Evolutionary conservation across 2,329 filamentous ascomycete genomes (phyloP).

Genomic region (Phialocephala sp.): DNA sequence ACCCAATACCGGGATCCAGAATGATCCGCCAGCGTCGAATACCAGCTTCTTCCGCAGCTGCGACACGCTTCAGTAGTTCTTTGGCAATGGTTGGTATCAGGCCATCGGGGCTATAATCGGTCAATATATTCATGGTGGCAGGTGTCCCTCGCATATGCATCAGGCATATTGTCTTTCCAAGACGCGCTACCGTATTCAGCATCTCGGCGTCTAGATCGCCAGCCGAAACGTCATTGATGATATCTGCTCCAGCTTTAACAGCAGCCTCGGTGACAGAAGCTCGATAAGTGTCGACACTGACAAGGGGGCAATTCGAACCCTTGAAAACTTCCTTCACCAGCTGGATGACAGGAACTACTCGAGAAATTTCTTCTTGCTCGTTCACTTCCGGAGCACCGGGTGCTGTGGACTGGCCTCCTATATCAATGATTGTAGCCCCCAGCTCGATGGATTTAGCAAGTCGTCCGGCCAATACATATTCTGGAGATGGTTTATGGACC

Average conservation of each 20-base stretch:
- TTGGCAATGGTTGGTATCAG: constrained; percentile 59
- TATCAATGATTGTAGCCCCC: constrained; percentile 71
- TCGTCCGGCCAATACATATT: background rate
- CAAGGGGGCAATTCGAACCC: constrained; percentile 45
- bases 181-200: constrained; percentile 77
- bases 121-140: constrained; percentile 64
- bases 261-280: constrained; percentile 80
- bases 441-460: background rate
- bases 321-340: constrained; percentile 57
- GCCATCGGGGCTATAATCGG: constrained; percentile 58
- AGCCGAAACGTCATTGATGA: constrained; percentile 93
- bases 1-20: constrained; percentile 91
- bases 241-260: constrained; percentile 79
- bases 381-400: constrained; percentile 74
- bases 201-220: constrained; percentile 80
- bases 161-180: constrained; percentile 78
- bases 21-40: constrained; percentile 93
- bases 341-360: constrained; percentile 80
- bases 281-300: constrained; percentile 94
- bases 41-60: constrained; percentile 78
- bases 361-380: constrained; percentile 74
- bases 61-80: constrained; percentile 67
- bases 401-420: constrained; percentile 92
- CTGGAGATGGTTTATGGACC: background rate
- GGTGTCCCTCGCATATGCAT: constrained; percentile 79